Base-by-base conservation (phyloP, 352 stramenopile species). In the Globisporangium rhizosaccharum region DNA sequence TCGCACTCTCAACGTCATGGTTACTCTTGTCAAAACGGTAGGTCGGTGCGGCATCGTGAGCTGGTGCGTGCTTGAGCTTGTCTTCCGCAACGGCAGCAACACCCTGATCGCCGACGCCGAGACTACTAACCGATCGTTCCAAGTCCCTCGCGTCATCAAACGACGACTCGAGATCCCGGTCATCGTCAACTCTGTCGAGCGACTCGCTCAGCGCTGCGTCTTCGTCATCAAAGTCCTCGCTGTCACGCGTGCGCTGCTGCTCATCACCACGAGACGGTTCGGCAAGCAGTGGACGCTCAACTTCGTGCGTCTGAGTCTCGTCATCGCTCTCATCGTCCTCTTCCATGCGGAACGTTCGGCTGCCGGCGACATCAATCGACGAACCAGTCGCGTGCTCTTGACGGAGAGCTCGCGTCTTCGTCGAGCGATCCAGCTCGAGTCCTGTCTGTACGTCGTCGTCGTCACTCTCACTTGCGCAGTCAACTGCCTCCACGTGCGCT, bases 301-400 rank as follows among this genome's bases (percentile, higher is more conserved):
- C 6, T 36, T 46, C 15, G 15, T 47, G 41, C 41, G 6, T 18
- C 41, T 47, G 2, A 6, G 14, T 7, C 41, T 47, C 41, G 1
- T 47, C 18, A 14, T 47, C 14, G 41, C 18, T 47, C 41, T 5
- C 14, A 3, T 47, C 48, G 20, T 62, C 53, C 17, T 62, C 57
- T 33, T 62, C 57, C 57, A 62, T 62, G 49, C 26, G n/a, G 49
- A 57, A 52, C 4, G 26, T 47, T 5, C 15, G 41, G 11, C n/a
- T 6, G 25, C 25, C 30, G 4, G 26, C 8, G 33, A 39, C 33
- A 39, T 8, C 10, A 12, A 14, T 0, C 7, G 11, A 12, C 9
- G 36, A 7, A 17, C 6, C 14, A 17, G 36, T 17, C 10, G 2
- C 26, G 5, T 20, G n/a, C 45, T 10, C 33, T 39, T 39, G 33